Percentiles rank a stretch among this genome's conserved stretches.
Conservation (phyloP, 441 rosid species). For the Bocquillonia castaneifolia region DNA sequence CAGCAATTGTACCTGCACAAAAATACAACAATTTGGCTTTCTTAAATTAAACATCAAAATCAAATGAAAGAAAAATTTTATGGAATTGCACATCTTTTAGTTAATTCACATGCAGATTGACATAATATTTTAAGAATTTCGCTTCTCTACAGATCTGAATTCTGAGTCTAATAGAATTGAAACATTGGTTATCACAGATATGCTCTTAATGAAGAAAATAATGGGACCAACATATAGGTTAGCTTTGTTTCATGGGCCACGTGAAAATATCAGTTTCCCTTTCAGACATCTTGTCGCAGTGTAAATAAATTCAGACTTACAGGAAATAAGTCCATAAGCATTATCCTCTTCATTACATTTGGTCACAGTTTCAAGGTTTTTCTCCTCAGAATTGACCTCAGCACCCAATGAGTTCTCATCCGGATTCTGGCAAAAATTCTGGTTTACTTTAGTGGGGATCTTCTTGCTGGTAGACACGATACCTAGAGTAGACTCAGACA, state of each 20-base stretch:
- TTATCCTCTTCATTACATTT: slow-evolving; percentile 42
- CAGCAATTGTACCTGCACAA: slow-evolving; percentile 20
- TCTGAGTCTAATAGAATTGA: not conserved
- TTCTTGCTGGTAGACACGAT: slow-evolving; percentile 23
- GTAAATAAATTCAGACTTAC: not conserved
- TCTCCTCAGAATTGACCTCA: slow-evolving; percentile 21
- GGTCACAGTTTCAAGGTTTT: slow-evolving; percentile 23
- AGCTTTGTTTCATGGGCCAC: not conserved
- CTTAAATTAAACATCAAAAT: not conserved
- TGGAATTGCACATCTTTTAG: not conserved
- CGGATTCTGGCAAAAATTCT: slow-evolving; percentile 24
- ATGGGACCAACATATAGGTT: not conserved
- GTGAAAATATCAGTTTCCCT: not conserved
- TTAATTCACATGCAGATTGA: slow-evolving; percentile 7
- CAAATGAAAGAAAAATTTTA: not conserved
- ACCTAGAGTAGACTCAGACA: slow-evolving; percentile 29
- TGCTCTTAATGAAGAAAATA: slow-evolving; percentile 10
- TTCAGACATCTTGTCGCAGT: slow-evolving; percentile 2
- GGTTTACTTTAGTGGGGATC: slow-evolving; percentile 24
- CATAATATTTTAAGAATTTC: slow-evolving; percentile 9
- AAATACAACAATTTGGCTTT: slow-evolving; percentile 14
- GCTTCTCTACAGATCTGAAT: slow-evolving; percentile 14
- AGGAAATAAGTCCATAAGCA: slow-evolving; percentile 9
- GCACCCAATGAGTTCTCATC: slow-evolving; percentile 22
- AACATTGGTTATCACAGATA: not conserved